Conservation (phyloP, 2,329 filamentous ascomycete species). For the Exophiala oligosperma region DNA sequence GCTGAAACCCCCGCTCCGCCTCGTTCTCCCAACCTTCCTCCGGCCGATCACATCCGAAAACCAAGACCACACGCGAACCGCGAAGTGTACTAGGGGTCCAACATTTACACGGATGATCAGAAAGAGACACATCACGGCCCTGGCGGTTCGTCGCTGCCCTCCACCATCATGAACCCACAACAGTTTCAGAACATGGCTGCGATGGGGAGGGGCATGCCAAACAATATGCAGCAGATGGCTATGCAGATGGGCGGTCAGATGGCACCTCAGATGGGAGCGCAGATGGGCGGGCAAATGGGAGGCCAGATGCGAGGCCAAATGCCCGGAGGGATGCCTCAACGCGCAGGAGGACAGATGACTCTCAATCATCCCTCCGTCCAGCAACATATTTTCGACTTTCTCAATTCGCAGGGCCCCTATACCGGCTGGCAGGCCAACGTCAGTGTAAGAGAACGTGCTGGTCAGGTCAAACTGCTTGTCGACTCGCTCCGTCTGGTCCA, state of each 20-base stretch:
- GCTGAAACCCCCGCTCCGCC: background rate
- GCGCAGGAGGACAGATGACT: slow-evolving; percentile 16
- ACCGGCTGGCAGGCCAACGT: slow-evolving; percentile 47
- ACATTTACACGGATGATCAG: background rate
- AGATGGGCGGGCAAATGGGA: slow-evolving; percentile 26
- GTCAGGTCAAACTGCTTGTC: slow-evolving; percentile 48
- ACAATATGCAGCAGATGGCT: slow-evolving; percentile 28
- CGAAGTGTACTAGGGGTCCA: background rate
- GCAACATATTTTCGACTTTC: slow-evolving; percentile 39
- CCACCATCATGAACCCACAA: slow-evolving; percentile 27
- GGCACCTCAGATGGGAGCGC: slow-evolving; percentile 27
- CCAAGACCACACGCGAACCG: background rate
- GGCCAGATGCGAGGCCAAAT: slow-evolving; percentile 21
- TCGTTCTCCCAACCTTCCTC: background rate
- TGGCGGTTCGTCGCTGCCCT: slow-evolving; percentile 11
- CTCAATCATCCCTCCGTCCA: slow-evolving; percentile 24
- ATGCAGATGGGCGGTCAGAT: slow-evolving; percentile 24
- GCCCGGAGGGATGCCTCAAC: too few relatives aligned
- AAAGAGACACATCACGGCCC: background rate
- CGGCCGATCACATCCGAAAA: background rate
- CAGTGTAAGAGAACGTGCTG: slow-evolving; percentile 39
- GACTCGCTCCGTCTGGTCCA: slow-evolving; percentile 48
- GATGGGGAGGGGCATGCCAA: slow-evolving; percentile 28
- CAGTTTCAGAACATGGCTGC: slow-evolving; percentile 29
- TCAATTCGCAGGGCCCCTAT: slow-evolving; percentile 44